Base-by-base conservation (phyloP, 1,284 basidiomycete genomes). In the Tylopilus sp. region DNA sequence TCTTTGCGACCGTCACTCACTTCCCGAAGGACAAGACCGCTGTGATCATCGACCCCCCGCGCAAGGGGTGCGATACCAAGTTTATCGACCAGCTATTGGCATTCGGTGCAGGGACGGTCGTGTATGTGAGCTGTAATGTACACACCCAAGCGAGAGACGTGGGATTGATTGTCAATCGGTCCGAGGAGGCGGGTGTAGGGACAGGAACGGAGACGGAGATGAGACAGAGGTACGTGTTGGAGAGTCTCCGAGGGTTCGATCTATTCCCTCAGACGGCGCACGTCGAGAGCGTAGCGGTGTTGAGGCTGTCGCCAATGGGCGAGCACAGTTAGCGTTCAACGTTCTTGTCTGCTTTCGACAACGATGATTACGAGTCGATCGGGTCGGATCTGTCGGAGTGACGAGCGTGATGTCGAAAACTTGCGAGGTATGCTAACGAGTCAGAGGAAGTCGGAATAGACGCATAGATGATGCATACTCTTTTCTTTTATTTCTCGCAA, bases 81-180 rank as follows among this genome's bases (percentile, higher is more conserved):
- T 98, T 97, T 80, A 83, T 98, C 54, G 80, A 87, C 41, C 96
- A 98, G 81, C 80, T 97, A 54, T 77, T 96, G 57, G 77, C 77
- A 7, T 96, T 97, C 77, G 81, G 89, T 36, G 87, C 91, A 3
- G 81, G 82, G 61, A 90, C 87, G 15, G 87, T 97, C 62, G 93
- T 97, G 62, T 98, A 98, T 78, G 95, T 98, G 66, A 95, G 92
- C 74, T 99, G 97, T 79, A 99, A 99, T 78, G 97, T 95, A 59
- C 93, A 94, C 70, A 94, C 92, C 16, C 94, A 96, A 81, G 93
- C 93, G 29, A 82, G 93, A 70, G 95, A 96, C 77, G 83, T 96
- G 4, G 94, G 92, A n/a, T 86, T 83, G 78, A 87, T 95, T 32
- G 68, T 95, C 84, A 83, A 51, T 80, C 82, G 67, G 75, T 79